Percentiles rank a stretch among this genome's conserved stretches.
These are phyloP conservation scores for Gracilaria domingensis DNA, from an alignment of 23 red algal genomes.

Conservation along the genomic window DNA sequence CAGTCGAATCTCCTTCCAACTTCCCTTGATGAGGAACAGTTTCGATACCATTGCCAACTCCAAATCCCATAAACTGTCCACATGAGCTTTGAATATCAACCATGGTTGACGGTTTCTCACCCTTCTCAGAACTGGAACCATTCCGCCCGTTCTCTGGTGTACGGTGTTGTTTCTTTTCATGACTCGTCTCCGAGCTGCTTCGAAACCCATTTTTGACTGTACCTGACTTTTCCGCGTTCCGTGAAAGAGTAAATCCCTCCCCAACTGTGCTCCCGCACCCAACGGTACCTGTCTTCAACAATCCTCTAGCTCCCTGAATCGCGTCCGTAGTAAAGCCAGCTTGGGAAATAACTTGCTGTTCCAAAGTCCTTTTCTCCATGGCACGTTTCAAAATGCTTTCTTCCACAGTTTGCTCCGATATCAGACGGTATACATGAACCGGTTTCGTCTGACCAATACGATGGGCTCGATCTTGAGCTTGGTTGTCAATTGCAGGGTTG, in stretches of 20 bases:
- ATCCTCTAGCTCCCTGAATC: constrained; percentile 8
- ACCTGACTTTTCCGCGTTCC: neutral
- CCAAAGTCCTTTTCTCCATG: constrained; percentile 81
- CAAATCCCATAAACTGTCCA: constrained; percentile 27
- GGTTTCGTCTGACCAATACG: constrained; percentile 96
- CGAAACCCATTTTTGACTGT: neutral
- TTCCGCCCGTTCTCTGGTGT: neutral
- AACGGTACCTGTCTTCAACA: neutral
- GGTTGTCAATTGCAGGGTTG: constrained; percentile 96
- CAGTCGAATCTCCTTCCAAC: neutral
- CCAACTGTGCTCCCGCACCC: neutral
- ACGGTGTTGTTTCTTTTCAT: neutral
- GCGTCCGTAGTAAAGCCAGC: constrained; percentile 72
- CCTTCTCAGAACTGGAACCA: neutral
- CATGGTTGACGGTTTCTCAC: neutral
- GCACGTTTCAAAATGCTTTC: constrained; percentile 92
- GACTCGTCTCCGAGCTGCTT: neutral
- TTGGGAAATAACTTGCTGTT: constrained; percentile 79
- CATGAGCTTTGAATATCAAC: neutral
- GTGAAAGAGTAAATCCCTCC: neutral
- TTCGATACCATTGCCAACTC: neutral
- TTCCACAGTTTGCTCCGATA: constrained; percentile 91
- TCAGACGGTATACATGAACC: constrained; percentile 87
- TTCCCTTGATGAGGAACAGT: neutral
- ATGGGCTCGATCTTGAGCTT: constrained; percentile 98